A percentile compares a stretch with the other conserved stretches of the same genome.
Evolutionary conservation across 75 land plant genomes (phyloP).

Genomic region (Isoetes taiwanensis): DNA sequence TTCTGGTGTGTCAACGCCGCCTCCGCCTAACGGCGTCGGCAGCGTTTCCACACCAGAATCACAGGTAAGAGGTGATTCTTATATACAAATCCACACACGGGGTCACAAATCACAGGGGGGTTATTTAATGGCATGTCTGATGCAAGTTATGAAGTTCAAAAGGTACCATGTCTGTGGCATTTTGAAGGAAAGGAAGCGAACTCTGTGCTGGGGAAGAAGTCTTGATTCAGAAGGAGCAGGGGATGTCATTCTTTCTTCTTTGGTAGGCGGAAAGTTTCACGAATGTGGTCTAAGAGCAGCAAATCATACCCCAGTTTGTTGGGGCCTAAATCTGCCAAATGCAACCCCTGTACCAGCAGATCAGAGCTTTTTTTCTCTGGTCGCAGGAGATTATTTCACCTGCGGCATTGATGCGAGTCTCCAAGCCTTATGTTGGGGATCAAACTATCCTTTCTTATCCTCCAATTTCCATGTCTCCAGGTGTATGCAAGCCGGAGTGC

Average conservation of each 20-base stretch:
- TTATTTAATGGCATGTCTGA: too few relatives aligned
- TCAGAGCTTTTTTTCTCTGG: conserved; percentile 27
- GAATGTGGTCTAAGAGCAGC: conserved; percentile 47
- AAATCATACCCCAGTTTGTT: conserved; percentile 39
- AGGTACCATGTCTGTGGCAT: conserved; percentile 84
- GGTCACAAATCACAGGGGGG: too few relatives aligned
- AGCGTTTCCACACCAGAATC: too few relatives aligned
- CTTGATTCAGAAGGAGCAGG: conserved; percentile 23
- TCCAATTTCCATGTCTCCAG: conserved; percentile 51
- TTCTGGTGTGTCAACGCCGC: too few relatives aligned
- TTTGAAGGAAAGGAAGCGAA: conserved; percentile 14
- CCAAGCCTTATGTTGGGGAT: conserved; percentile 59
- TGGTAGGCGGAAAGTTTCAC: conserved; percentile 69
- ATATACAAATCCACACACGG: too few relatives aligned
- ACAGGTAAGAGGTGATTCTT: too few relatives aligned
- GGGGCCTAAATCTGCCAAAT: conserved; percentile 37
- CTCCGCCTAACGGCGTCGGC: too few relatives aligned
- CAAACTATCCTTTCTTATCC: conserved; percentile 34
- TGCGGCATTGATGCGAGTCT: conserved; percentile 49
- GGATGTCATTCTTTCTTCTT: conserved; percentile 21
- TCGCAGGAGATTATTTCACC: conserved; percentile 73
- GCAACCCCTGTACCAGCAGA: conserved; percentile 35
- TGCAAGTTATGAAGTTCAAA: too few relatives aligned
- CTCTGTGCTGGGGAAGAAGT: conserved; percentile 61
- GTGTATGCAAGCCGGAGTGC: conserved; percentile 31